Evolutionary conservation across 805 yeast species (phyloP).

Genomic region (Isabelozyma gotoi): DNA sequence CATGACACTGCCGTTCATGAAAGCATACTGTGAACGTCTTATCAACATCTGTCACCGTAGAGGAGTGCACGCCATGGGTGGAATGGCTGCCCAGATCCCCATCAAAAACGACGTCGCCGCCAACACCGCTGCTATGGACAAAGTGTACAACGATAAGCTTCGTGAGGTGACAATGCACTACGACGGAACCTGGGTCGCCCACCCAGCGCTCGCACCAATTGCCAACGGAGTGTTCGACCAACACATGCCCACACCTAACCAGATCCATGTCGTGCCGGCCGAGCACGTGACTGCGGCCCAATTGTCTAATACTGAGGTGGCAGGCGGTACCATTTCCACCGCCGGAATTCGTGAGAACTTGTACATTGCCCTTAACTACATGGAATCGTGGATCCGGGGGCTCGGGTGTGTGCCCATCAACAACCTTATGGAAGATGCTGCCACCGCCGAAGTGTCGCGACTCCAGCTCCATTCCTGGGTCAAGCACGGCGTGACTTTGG

Average conservation of each 20-base stretch:
- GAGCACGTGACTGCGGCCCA: conserved; percentile 11
- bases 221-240: conserved; percentile 16
- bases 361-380: conserved; percentile 18
- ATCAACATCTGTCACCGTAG: conserved; percentile 19
- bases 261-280: conserved; percentile 13
- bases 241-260: conserved; percentile 23
- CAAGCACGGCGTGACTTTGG: conserved; percentile 13
- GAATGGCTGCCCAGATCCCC: conserved; percentile 25
- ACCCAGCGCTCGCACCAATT: conserved; percentile 18
- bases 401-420: conserved; percentile 21
- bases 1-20: conserved; percentile 19
- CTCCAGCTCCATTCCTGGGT: conserved; percentile 20
- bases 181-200: conserved; percentile 25
- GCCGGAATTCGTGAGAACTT: conserved; percentile 17
- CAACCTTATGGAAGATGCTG: conserved; percentile 22
- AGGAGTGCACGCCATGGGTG: conserved; percentile 24
- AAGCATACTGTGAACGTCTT: conserved; percentile 16
- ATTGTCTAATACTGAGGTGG: conserved; percentile 14
- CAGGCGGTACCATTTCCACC: conserved; percentile 11
- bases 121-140: conserved; percentile 15
- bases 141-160: conserved; percentile 16
- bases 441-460: conserved; percentile 22
- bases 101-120: conserved; percentile 16
- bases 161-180: conserved; percentile 20
- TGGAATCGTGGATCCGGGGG: conserved; percentile 21